phyloP scores from a whole-genome alignment of 106 monocot species.

The Amphibolis antarctica region DNA sequence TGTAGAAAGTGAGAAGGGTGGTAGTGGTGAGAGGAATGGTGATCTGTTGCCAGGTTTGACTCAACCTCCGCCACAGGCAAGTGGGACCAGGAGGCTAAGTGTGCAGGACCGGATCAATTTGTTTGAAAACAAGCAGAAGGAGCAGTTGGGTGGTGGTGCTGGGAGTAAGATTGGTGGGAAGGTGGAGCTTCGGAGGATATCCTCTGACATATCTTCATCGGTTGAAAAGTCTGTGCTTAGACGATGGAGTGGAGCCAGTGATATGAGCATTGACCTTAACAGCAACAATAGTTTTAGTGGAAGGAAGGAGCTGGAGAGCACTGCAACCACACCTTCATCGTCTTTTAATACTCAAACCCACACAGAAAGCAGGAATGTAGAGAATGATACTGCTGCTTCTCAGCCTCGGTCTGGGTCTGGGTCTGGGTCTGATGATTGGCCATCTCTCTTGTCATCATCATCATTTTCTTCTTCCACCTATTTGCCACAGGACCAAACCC shows the following conservation, averaged over 20 bases:
- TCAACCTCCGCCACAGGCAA: conserved; percentile 13
- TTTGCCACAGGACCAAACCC: not conserved
- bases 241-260: conserved; percentile 96
- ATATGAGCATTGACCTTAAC: conserved; percentile 83
- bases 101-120: conserved; percentile 91
- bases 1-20: not conserved
- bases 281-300: conserved; percentile 34
- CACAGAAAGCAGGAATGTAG: conserved; percentile 20
- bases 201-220: conserved; percentile 46
- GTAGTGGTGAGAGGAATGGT: not conserved
- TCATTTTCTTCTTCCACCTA: conserved; percentile 8
- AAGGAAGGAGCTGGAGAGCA: conserved; percentile 38
- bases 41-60: conserved; percentile 2
- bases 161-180: conserved; percentile 26
- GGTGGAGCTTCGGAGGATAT: conserved; percentile 57
- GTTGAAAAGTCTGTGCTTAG: conserved; percentile 70
- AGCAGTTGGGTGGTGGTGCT: conserved; percentile 26
- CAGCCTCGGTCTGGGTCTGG: conserved; percentile 12
- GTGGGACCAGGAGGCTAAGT: conserved; percentile 48
- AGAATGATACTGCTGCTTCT: conserved; percentile 37
- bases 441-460: conserved; percentile 4
- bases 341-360: conserved; percentile 28
- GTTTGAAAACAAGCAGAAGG: conserved; percentile 87
- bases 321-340: conserved; percentile 43
- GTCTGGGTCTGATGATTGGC: conserved; percentile 17